Evolutionary conservation across 495 filamentous ascomycete species (phyloP).

Genomic region (Daldinia concentrica): DNA sequence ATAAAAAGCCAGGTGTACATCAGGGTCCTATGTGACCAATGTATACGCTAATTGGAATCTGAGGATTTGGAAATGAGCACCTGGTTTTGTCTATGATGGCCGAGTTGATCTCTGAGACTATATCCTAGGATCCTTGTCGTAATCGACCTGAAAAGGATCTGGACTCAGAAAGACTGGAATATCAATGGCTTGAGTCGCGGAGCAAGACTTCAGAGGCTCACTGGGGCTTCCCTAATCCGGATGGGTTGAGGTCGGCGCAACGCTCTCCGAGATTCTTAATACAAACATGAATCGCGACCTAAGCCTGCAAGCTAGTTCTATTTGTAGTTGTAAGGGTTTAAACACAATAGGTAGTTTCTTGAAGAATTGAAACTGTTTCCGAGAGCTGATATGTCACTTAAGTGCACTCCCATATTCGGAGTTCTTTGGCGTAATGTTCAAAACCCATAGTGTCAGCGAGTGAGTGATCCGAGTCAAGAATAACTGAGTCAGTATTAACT

Average conservation of each 20-base stretch:
- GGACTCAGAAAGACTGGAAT: constrained; percentile 4
- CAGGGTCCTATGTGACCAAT: background rate
- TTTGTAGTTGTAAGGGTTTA: background rate
- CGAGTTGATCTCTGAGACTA: background rate
- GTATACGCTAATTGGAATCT: background rate
- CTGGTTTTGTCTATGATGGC: background rate
- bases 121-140: constrained; percentile 4
- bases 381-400: constrained; percentile 7
- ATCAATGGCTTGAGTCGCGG: constrained; percentile 3
- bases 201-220: constrained; percentile 15
- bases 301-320: constrained; percentile 16
- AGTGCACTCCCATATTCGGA: background rate
- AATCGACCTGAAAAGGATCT: background rate
- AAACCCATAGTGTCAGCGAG: background rate
- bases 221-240: constrained; percentile 21
- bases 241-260: constrained; percentile 40
- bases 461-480: background rate
- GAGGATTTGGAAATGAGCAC: background rate
- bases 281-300: constrained; percentile 12
- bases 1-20: constrained; percentile 29
- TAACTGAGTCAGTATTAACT: background rate
- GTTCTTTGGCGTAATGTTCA: background rate
- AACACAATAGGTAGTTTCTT: background rate
- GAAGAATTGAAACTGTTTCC: background rate
- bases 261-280: constrained; percentile 36